These are phyloP conservation scores for Hypomyces perniciosus DNA, from an alignment of 2,329 filamentous ascomycete species.

Conservation along the genomic window DNA sequence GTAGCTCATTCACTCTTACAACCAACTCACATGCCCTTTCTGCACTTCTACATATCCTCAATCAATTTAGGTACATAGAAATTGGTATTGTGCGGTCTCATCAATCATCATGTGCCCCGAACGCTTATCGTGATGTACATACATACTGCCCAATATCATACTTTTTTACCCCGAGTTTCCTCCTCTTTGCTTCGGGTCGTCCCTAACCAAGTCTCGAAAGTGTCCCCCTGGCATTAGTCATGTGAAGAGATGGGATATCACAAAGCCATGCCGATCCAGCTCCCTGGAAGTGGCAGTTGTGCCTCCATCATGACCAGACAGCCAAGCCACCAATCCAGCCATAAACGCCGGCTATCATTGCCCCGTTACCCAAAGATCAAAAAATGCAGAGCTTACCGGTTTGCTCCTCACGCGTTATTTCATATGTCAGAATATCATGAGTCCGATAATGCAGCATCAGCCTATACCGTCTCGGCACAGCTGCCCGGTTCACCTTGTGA, in stretches of 20 bases:
- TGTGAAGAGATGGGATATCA: not conserved
- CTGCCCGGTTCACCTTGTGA: slow-evolving; percentile 16
- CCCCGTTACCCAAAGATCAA: slow-evolving; percentile 14
- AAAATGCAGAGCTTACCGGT: slow-evolving; percentile 32
- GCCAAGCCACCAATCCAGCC: not conserved
- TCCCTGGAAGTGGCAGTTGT: not conserved
- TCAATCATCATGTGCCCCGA: no score
- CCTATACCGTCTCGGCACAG: slow-evolving; percentile 49
- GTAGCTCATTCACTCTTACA: no score
- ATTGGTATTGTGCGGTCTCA: no score
- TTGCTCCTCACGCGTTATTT: slow-evolving; percentile 44
- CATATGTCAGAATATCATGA: slow-evolving; percentile 64
- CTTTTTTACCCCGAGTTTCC: no score
- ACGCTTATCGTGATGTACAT: no score
- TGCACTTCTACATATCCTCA: no score
- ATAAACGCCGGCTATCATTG: not conserved
- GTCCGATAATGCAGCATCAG: slow-evolving; percentile 68
- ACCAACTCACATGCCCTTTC: no score
- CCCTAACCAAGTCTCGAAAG: no score
- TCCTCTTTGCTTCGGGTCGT: no score
- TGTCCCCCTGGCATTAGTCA: not conserved
- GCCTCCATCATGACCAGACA: not conserved
- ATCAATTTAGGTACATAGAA: no score
- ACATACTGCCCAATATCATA: no score
- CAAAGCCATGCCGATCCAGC: not conserved